Evolutionary conservation across 2,329 filamentous ascomycete genomes (phyloP).

Genomic region (Acrocalymma vagum): DNA sequence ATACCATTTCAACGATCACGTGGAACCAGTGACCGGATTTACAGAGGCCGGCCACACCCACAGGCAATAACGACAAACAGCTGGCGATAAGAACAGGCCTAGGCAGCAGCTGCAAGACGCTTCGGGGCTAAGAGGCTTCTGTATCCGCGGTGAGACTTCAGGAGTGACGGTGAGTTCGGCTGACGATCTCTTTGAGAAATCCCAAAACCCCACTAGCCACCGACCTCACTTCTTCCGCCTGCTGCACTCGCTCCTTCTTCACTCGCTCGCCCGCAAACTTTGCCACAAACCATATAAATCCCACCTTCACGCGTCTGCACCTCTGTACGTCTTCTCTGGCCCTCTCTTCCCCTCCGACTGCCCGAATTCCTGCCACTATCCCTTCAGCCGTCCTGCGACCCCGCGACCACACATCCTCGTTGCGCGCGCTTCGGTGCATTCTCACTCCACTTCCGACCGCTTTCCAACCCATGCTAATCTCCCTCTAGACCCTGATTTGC

Average conservation of each 20-base stretch:
- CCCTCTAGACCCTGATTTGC: too few species aligned
- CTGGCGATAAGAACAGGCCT: not conserved
- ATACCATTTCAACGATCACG: slow-evolving; percentile 37
- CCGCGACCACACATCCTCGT: slow-evolving; percentile 29
- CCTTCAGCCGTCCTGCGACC: slow-evolving; percentile 23
- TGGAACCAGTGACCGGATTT: too few species aligned
- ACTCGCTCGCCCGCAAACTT: slow-evolving; percentile 23
- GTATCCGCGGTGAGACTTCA: slow-evolving; percentile 2
- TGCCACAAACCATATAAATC: slow-evolving; percentile 32
- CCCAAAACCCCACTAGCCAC: slow-evolving; percentile 32
- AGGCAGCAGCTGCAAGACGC: slow-evolving; percentile 1
- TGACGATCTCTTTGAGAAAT: slow-evolving; percentile 9
- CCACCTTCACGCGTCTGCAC: slow-evolving; percentile 25
- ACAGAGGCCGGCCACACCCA: slow-evolving; percentile 13
- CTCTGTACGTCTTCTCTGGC: slow-evolving; percentile 16
- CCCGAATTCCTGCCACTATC: too few species aligned
- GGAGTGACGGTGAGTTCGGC: slow-evolving; percentile 17
- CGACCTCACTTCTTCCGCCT: slow-evolving; percentile 32
- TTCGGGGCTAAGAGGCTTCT: slow-evolving; percentile 8
- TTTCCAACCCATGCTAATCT: slow-evolving; percentile 26
- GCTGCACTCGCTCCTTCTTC: too few species aligned
- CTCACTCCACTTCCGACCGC: slow-evolving; percentile 27
- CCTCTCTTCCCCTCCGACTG: too few species aligned
- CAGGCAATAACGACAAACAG: not conserved
- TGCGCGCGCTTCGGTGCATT: too few species aligned